phyloP scores from a whole-genome alignment of 2,329 filamentous ascomycete genomes.

The Teratosphaeria pseudoeucalypti region DNA sequence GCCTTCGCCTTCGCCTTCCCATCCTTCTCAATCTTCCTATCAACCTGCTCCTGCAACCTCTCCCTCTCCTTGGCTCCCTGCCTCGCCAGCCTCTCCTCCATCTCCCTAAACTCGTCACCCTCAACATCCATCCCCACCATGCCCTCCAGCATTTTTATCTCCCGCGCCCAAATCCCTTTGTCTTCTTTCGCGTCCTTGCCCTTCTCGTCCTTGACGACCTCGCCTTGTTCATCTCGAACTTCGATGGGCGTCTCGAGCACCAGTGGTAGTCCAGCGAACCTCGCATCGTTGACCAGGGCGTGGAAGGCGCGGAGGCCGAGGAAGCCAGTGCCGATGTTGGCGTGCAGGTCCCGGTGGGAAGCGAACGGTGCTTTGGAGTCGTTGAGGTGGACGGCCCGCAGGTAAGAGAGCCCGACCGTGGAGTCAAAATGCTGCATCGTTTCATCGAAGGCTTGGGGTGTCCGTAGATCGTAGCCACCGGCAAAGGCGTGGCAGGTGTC shows the following conservation, averaged over 20 bases:
- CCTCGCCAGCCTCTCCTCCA: slow-evolving; percentile 56
- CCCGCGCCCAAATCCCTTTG: slow-evolving; percentile 74
- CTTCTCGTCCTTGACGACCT: slow-evolving; percentile 32
- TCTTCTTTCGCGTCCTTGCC: slow-evolving; percentile 54
- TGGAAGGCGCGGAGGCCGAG: slow-evolving; percentile 85
- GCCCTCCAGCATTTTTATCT: slow-evolving; percentile 89
- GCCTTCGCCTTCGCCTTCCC: slow-evolving; percentile 20
- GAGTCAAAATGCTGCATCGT: slow-evolving; percentile 69
- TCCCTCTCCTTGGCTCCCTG: slow-evolving; percentile 61
- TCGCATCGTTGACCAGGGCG: slow-evolving; percentile 72
- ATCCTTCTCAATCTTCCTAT: slow-evolving; percentile 58
- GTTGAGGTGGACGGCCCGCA: slow-evolving; percentile 83
- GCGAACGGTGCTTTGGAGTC: slow-evolving; percentile 84
- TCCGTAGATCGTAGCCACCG: slow-evolving; percentile 80
- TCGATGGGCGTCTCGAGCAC: slow-evolving; percentile 95
- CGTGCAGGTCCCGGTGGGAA: slow-evolving; percentile 80
- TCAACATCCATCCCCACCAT: slow-evolving; percentile 76
- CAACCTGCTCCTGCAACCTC: slow-evolving; percentile 68
- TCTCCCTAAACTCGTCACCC: slow-evolving; percentile 56
- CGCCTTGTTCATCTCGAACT: slow-evolving; percentile 53
- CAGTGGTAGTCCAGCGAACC: slow-evolving; percentile 73
- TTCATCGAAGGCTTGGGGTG: slow-evolving; percentile 58
- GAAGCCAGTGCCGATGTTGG: slow-evolving; percentile 93
- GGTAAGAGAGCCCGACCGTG: slow-evolving; percentile 65
- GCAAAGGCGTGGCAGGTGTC: slow-evolving; percentile 97